These are phyloP conservation scores for Diaporthe sp. DNA, from an alignment of 2,329 filamentous ascomycete genomes.

Conservation along the genomic window DNA sequence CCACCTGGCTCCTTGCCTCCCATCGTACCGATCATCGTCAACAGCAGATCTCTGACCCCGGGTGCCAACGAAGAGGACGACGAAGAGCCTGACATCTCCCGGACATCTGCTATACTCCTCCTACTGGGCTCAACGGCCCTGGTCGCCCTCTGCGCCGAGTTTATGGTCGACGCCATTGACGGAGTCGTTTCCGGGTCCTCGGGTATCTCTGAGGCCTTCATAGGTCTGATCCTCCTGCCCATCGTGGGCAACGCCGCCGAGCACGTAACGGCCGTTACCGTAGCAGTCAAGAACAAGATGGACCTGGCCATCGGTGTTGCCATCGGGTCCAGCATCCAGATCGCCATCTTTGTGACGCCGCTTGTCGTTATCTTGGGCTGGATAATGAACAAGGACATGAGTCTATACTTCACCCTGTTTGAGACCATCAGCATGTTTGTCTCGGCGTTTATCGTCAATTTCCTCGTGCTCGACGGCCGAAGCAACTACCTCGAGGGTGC, in stretches of 20 bases:
- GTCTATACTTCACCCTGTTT: slow-evolving; percentile 88
- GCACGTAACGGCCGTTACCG: slow-evolving; percentile 79
- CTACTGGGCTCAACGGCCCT: slow-evolving; percentile 75
- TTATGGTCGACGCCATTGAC: slow-evolving; percentile 77
- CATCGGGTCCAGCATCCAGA: slow-evolving; percentile 79
- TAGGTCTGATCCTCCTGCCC: slow-evolving; percentile 79
- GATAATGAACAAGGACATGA: slow-evolving; percentile 78
- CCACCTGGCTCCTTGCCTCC: slow-evolving; percentile 47
- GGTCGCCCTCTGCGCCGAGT: slow-evolving; percentile 78
- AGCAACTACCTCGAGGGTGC: slow-evolving; percentile 90
- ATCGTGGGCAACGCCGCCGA: slow-evolving; percentile 82
- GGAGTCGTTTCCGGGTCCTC: slow-evolving; percentile 69
- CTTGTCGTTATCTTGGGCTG: slow-evolving; percentile 79
- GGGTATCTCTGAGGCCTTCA: slow-evolving; percentile 73
- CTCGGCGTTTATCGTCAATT: slow-evolving; percentile 88
- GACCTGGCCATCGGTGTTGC: slow-evolving; percentile 81
- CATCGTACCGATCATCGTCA: slow-evolving; percentile 51
- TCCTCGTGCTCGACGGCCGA: slow-evolving; percentile 86
- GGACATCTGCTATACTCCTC: slow-evolving; percentile 70
- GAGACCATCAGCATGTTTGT: slow-evolving; percentile 91
- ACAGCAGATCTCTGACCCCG: slow-evolving; percentile 43
- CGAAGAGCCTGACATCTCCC: slow-evolving; percentile 55
- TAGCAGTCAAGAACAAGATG: slow-evolving; percentile 83
- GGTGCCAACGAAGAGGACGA: slow-evolving; percentile 47
- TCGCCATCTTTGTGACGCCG: slow-evolving; percentile 79